Conservation (phyloP, 179 eudicot species). For the Silene noctiflora region DNA sequence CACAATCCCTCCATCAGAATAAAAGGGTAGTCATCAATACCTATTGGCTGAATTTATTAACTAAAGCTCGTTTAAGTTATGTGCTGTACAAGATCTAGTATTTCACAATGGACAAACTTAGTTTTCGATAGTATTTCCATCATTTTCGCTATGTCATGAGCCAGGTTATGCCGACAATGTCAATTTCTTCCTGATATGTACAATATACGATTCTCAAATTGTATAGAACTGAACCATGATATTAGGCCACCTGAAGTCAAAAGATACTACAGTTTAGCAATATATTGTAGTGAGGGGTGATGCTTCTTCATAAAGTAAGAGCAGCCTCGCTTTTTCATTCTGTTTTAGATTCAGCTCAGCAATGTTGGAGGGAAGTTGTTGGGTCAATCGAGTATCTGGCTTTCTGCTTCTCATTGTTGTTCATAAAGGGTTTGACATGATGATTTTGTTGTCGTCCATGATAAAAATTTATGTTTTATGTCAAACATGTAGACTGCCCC, state of each 20-base stretch:
- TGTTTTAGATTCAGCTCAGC: not conserved
- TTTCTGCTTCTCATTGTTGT: not conserved
- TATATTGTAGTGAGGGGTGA: slow-evolving; percentile 7
- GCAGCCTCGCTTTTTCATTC: not conserved
- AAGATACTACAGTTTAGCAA: not conserved
- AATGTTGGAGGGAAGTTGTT: no score
- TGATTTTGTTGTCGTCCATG: not conserved
- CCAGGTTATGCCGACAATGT: not conserved
- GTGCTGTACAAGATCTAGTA: not conserved
- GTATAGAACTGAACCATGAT: not conserved
- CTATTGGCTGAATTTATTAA: not conserved
- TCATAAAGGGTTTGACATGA: not conserved
- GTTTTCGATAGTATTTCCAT: not conserved
- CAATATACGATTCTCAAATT: not conserved
- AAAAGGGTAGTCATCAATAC: no score
- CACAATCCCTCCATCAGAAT: no score
- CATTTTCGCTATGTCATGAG: not conserved
- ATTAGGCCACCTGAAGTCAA: no score
- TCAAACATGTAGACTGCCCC: not conserved
- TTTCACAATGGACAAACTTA: not conserved
- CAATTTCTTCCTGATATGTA: not conserved
- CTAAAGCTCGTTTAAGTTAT: not conserved
- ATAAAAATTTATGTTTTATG: no score
- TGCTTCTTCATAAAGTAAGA: not conserved
- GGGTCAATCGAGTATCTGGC: not conserved